Percentiles rank a stretch among this genome's conserved stretches.
phyloP scores from a whole-genome alignment of 1,284 basidiomycete species.

The Mycosarcoma mackinlayi region DNA sequence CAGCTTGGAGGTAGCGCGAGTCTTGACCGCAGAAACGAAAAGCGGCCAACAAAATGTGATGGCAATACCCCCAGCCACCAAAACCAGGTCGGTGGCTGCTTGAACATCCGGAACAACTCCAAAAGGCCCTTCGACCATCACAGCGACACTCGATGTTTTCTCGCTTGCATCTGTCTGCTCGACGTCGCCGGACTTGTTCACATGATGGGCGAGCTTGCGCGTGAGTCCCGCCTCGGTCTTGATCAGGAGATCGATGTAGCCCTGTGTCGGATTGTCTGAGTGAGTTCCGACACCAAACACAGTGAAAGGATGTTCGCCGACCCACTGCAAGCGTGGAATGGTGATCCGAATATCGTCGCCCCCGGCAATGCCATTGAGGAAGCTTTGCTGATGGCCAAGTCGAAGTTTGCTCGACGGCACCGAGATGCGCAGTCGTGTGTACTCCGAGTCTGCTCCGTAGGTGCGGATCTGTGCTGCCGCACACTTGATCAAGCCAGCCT shows the following conservation, averaged over 20 bases:
- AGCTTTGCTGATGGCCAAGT: conserved; percentile 6
- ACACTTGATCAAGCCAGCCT: conserved; percentile 8
- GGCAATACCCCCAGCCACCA: conserved; percentile 51
- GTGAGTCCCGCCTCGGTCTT: conserved; percentile 47
- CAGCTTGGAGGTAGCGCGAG: background rate
- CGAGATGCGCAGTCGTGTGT: conserved; percentile 32
- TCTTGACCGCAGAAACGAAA: conserved; percentile 23
- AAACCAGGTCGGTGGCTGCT: conserved; percentile 14
- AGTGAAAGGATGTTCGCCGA: conserved; percentile 55
- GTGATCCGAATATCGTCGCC: conserved; percentile 49
- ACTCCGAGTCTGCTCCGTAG: conserved; percentile 3
- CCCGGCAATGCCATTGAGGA: conserved; percentile 20
- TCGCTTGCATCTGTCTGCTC: conserved; percentile 1
- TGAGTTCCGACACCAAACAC: conserved; percentile 25
- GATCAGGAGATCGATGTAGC: conserved; percentile 41
- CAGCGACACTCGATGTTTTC: conserved; percentile 3
- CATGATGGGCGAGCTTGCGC: conserved; percentile 18
- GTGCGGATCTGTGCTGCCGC: conserved; percentile 16
- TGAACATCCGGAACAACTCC: conserved; percentile 16
- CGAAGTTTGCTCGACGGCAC: conserved; percentile 30
- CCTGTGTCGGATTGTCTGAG: conserved; percentile 8
- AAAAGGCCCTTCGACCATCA: conserved; percentile 55
- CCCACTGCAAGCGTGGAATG: conserved; percentile 43
- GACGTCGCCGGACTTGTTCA: conserved; percentile 12
- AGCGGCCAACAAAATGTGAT: conserved; percentile 52